Conservation (phyloP, 2,329 filamentous ascomycete species). For the Acrocalymma vagum region DNA sequence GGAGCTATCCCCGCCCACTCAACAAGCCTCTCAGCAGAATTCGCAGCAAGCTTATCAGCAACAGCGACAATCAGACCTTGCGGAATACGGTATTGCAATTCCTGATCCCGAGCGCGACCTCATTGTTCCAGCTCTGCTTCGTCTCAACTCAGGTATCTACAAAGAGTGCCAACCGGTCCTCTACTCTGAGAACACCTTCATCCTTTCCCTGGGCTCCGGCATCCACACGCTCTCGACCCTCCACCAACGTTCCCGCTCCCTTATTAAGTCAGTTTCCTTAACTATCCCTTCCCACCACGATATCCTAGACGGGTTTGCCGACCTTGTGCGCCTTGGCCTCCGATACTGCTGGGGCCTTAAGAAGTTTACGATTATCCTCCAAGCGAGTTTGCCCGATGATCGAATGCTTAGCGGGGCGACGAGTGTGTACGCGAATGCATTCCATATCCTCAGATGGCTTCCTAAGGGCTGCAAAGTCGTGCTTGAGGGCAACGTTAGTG, state of each 20-base stretch:
- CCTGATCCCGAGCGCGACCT: no score
- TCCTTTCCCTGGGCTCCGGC: constrained; percentile 48
- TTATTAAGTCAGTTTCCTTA: constrained; percentile 54
- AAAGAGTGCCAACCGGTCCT: constrained; percentile 41
- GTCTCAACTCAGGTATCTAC: constrained; percentile 49
- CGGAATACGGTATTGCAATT: no score
- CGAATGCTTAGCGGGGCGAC: constrained; percentile 39
- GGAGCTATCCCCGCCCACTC: no score
- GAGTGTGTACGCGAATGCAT: constrained; percentile 57
- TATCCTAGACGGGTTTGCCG: constrained; percentile 56
- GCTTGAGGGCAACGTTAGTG: constrained; percentile 49
- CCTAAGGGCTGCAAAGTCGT: constrained; percentile 52
- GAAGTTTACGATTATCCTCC: constrained; percentile 51
- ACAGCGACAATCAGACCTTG: no score
- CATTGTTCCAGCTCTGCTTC: constrained; percentile 49
- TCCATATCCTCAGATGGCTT: constrained; percentile 57
- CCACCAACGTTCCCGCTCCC: constrained; percentile 52
- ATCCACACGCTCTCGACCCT: constrained; percentile 48
- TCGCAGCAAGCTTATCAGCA: no score
- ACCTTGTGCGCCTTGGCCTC: constrained; percentile 54
- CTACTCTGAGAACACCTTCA: constrained; percentile 43
- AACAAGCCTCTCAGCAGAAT: no score
- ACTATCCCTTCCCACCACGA: constrained; percentile 57
- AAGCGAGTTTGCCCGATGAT: constrained; percentile 40
- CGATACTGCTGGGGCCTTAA: constrained; percentile 57